Evolutionary conservation across 2,329 filamentous ascomycete species (phyloP), one percentile per base, ranked within the genome.

Genomic region (Talaromyces verruculosus): DNA sequence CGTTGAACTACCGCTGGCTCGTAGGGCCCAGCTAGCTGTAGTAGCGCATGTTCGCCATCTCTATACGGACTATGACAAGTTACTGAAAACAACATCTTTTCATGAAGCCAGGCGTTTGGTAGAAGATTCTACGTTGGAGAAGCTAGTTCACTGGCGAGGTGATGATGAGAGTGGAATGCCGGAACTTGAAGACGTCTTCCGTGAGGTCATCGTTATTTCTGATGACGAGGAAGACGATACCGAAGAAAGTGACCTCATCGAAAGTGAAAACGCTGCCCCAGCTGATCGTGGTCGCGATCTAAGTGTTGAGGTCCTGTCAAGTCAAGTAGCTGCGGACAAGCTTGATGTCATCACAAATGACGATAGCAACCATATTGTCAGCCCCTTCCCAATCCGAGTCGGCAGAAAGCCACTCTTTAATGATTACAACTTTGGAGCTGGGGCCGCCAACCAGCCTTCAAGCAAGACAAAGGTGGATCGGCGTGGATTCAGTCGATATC

Each of bases 181-280:
- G 51, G 84, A 85, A 62, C 78, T 88, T 25, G 86, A 88, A 72
- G 86, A 88, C 69, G 84, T 87, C 35, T 85, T 89, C 63, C 84
- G 85, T 60, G 87, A 89, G 74, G 84, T 88, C 66, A 88, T 89
- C 70, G 83, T 88, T 63, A 84, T 89, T 64, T 86, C 87, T 63
- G 85, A 87, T 69, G 85, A 88, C 63, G 84, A 86, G 51, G 66
- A 67, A 15, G 65, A 60, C 10, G 66, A 67, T 53, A 79, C 78
- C 61, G 79, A 81, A 51, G 74, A 74, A 30, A 79, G 80, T 64
- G 75, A 80, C 61, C 79, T 77, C 60, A 69, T 72, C 37, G 68
- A 69, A 8, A 64, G 70, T 33, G 68, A 67, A 57, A 61, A 71
- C 11, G 15, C 15, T 39, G 19, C 37, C 19, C 47, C 58, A 7